A percentile compares a stretch with the other conserved stretches of the same genome.
Conservation (phyloP, 2,329 filamentous ascomycete genomes). For the Talaromyces albobiverticillius region DNA sequence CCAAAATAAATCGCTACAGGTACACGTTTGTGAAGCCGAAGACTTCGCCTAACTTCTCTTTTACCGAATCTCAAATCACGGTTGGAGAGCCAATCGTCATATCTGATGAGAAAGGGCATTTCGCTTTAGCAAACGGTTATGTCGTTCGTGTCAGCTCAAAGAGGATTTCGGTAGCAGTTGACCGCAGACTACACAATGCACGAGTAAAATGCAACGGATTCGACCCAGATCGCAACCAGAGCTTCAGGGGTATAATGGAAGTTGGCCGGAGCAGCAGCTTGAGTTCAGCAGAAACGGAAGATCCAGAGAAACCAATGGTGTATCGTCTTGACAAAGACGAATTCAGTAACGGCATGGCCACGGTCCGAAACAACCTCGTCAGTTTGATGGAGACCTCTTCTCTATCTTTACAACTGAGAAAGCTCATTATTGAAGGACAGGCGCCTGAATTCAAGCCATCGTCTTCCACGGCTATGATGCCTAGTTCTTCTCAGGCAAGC, state of each 20-base stretch:
- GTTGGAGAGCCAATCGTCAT: conserved; percentile 93
- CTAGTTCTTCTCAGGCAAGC: conserved; percentile 53
- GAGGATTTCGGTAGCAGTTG: conserved; percentile 82
- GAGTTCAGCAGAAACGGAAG: conserved; percentile 25
- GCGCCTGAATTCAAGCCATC: conserved; percentile 68
- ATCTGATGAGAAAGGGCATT: conserved; percentile 92
- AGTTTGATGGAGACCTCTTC: conserved; percentile 81
- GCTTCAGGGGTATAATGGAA: conserved; percentile 90
- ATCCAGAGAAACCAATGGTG: conserved; percentile 51
- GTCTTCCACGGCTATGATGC: conserved; percentile 62
- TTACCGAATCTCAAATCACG: conserved; percentile 83
- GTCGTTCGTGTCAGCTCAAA: conserved; percentile 73
- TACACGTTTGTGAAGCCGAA: conserved; percentile 80
- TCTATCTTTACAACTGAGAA: conserved; percentile 68
- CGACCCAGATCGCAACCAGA: conserved; percentile 72
- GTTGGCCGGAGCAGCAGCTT: conserved; percentile 57
- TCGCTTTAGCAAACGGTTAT: conserved; percentile 89
- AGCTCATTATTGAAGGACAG: conserved; percentile 74
- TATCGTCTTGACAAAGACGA: conserved; percentile 97
- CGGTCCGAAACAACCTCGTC: conserved; percentile 88
- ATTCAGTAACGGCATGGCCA: conserved; percentile 96
- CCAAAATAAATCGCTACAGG: conserved; percentile 86
- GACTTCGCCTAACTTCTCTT: conserved; percentile 66
- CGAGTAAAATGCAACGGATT: conserved; percentile 74
- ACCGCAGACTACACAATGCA: conserved; percentile 83